Base-by-base conservation (phyloP, 305 asterid species). In the Rubia tinctorum region DNA sequence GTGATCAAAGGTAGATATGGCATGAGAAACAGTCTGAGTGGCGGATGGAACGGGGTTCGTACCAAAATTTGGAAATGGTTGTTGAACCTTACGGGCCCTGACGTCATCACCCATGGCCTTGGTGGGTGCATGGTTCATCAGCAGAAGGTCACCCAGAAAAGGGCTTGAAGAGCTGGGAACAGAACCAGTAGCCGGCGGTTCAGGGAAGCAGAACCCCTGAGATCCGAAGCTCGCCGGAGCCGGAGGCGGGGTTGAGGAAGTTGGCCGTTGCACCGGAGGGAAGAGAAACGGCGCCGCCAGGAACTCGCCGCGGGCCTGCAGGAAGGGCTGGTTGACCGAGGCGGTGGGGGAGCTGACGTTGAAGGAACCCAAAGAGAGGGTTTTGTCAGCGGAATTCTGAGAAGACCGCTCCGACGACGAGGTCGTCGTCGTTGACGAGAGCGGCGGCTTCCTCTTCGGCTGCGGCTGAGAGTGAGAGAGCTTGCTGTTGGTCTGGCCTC, bases 281-380 rank as follows among this genome's bases (percentile, higher is more conserved):
- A 84, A 88, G 63, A 84, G 78, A 73, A 86, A 90, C 53, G 87
- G 88, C 9, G 85, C 87, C 0, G 84, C 7, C 69, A 83, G 37
- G 77, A 88, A 87, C 14, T 87, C 88, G 13, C 23, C 79, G 0
- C 80, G 49, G 13, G 78, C 42, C 17, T 79, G 89, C 43, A 78
- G 23, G 20, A 83, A 88, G 12, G 91, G 81, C 22, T 87, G 89
- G 66, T 87, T 79, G 0, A 75, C 95, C 0, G 96, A 88, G 60
- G 90, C 84, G 12, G 95, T 86, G 0, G 96, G 83, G 5, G 86
- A 82, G 43, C 43, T 79, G 80, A 78, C 27, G 59, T 56, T 74
- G 55, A 37, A 71, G 7, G 76, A 40, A 12, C 79, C 55, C 13
- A 75, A 45, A 3, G 81, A 73, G 20, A 73, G 60, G 58, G 62